Evolutionary conservation across 2,329 filamentous ascomycete species (phyloP), one percentile per base, ranked within the genome.

Genomic region (Phialophora macrospora): DNA sequence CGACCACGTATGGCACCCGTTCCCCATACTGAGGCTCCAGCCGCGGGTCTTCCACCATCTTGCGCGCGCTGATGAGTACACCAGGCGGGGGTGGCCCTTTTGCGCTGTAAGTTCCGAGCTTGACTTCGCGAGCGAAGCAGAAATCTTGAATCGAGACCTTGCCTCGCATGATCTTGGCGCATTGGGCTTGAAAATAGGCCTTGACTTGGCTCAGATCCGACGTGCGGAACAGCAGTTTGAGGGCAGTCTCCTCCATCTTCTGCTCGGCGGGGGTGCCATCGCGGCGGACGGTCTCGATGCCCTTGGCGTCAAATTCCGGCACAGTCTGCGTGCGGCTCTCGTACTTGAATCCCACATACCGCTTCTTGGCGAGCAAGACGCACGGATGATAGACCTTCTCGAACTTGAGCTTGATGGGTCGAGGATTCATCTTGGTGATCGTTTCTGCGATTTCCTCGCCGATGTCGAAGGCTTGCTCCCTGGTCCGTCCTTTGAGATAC

Each of bases 371-470:
- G 0, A 99, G 84, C 4, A 99, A 84, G 0, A 98, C 88, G 75
- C 94, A 98, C 0, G 96, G 95, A 69, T 96, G 91, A 77, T 99
- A 99, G 1, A 99, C 94, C 73, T 99, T 99, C 76, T 99, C 95
- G 72, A 99, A 97, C 76, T 98, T 98, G 69, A 99, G 88, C 78
- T 97, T 98, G 71, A 99, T 83, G 0, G 95, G 95, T 0, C 89
- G 87, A 1, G 95, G 96, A 74, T 97, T 99, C 81, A 91, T 90
- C 62, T 92, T 86, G 0, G 95, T 98, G 64, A 99, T 87, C 14
- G 89, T 88, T 73, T 90, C 87, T 38, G 93, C 90, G 67, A 99
- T 99, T 75, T 98, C 94, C 71, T 93, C 88, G 32, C 95, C 96
- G 60, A 99, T 93, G 62, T 89, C 85, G 77, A 99, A 99, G 0